Percentiles rank a stretch among this genome's conserved stretches.
Evolutionary conservation across 257 asterid species (phyloP).

Genomic region (Nyctanthes arbortristis): DNA sequence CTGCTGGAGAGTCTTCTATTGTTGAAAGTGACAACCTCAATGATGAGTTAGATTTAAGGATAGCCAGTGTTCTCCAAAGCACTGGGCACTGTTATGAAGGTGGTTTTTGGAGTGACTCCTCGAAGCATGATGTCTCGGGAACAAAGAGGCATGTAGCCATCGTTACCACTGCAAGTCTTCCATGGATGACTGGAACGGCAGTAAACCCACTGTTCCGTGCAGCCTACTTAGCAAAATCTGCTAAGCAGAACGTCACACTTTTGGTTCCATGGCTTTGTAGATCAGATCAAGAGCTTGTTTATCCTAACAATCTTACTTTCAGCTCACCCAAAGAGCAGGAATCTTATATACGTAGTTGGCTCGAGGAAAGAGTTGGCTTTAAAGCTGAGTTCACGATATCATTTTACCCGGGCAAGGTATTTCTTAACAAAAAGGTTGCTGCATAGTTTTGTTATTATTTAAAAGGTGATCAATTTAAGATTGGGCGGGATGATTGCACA

Average conservation of each 20-base stretch:
- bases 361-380: slow-evolving; percentile 95
- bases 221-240: slow-evolving; percentile 85
- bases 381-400: slow-evolving; percentile 87
- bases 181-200: slow-evolving; percentile 99
- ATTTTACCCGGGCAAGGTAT: slow-evolving; percentile 98
- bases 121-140: slow-evolving; percentile 49
- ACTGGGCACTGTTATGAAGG: slow-evolving; percentile 94
- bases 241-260: slow-evolving; percentile 83
- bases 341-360: slow-evolving; percentile 85
- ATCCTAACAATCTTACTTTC: slow-evolving; percentile 81
- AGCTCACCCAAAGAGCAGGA: slow-evolving; percentile 96
- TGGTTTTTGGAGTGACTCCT: slow-evolving; percentile 73
- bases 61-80: slow-evolving; percentile 91
- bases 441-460: not conserved
- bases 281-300: slow-evolving; percentile 95
- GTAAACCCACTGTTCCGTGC: slow-evolving; percentile 98
- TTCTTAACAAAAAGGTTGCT: slow-evolving; percentile 8
- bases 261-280: slow-evolving; percentile 98
- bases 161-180: slow-evolving; percentile 98
- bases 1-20: slow-evolving; percentile 65
- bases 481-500: not conserved
- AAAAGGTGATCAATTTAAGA: too few relatives aligned
- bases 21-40: slow-evolving; percentile 61
- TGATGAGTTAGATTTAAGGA: slow-evolving; percentile 85
- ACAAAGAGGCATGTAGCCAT: slow-evolving; percentile 93